Evolutionary conservation across 352 stramenopile species (phyloP), one percentile per base, ranked within the genome.

Genomic region (Globisporangium okanoganense): DNA sequence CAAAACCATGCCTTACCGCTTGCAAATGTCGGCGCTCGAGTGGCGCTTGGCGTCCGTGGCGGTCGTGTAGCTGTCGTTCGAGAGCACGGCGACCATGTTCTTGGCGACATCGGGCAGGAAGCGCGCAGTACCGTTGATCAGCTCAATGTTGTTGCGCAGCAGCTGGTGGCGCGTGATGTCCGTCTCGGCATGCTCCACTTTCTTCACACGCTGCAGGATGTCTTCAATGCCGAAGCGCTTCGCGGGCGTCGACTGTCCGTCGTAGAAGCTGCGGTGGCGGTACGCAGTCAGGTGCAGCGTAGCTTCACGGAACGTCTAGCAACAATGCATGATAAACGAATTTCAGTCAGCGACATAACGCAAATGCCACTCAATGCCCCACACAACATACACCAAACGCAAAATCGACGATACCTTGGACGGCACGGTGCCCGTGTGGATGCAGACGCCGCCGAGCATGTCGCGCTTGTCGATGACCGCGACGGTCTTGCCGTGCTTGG

Each of bases 401-500:
- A n/a, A n/a, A n/a, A n/a, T n/a, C n/a, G n/a, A n/a, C n/a, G 16
- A 27, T 29, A 89, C 82, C 78, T 94, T 94, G 61, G 76, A 92
- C 1, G 89, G 89, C 31, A 97, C 77, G 0, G 89, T 97, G 56
- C 89, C 89, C 22, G 89, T 96, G 65, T 96, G 88, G 49, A 96
- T 78, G 64, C 89, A 97, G 33, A 96, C 89, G 14, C 88, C 89
- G 18, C 89, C 88, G 40, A 86, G 61, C 89, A 96, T 95, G 59
- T 91, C 85, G 31, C 71, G 73, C 75, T 97, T 97, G 76, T 97
- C 88, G 54, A 97, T 87, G 48, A 97, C 77, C 18, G 83, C 83
- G 48, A 94, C 85, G 49, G 70, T 85, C 51, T 91, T 86, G 60
- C 89, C 89, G 62, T 84, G 72, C 65, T 96, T 96, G 62, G 85